Evolutionary conservation across 208 protist genomes (phyloP), one percentile per base, ranked within the genome.

Genomic region (Phytomonas francai): DNA sequence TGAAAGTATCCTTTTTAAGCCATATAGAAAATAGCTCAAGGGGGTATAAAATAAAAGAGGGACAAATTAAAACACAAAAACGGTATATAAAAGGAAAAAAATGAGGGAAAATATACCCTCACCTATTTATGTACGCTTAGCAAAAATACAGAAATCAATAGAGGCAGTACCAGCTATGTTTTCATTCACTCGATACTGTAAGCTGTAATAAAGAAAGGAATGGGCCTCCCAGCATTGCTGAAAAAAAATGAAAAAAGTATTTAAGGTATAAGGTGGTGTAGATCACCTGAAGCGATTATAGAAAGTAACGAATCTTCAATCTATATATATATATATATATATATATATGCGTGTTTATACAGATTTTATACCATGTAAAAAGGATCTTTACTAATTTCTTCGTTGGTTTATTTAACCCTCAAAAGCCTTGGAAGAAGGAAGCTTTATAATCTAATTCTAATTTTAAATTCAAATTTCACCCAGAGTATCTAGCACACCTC

Each of bases 171-270:
- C 33, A 30, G 6, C 30, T 3, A 1, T 5, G 34, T 39, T 39
- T 39, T 39, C 34, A 39, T 39, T 39, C 34, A 39, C 34, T 39
- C 11, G 11, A 4, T 39, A 39, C 34, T 11, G 34, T 11, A 39
- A 11, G 11, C 11, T 39, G 34, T 12, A 39, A 39, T 39, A 39
- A 9, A 16, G 34, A 25, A 63, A 63, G 14, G 33, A 61, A 22
- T 59, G 16, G n/a, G 27, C 36, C 56, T 63, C 57, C 0, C 25
- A 54, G 22, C 65, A 51, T 28, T 70, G 45, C 31, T 36, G 9
- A 29, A 59, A 56, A 14, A 51, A 4, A 34, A 51, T 9, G 65
- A 36, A 19, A 59, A 59, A 28, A 63, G 65, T 34, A 67, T 73
- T 33, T 42, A 25, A 31, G 29, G 39, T 61, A 27, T 63, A 25